A percentile compares a stretch with the other conserved stretches of the same genome.
phyloP scores from a whole-genome alignment of 257 asterid species.

The Cordia subcordata region DNA sequence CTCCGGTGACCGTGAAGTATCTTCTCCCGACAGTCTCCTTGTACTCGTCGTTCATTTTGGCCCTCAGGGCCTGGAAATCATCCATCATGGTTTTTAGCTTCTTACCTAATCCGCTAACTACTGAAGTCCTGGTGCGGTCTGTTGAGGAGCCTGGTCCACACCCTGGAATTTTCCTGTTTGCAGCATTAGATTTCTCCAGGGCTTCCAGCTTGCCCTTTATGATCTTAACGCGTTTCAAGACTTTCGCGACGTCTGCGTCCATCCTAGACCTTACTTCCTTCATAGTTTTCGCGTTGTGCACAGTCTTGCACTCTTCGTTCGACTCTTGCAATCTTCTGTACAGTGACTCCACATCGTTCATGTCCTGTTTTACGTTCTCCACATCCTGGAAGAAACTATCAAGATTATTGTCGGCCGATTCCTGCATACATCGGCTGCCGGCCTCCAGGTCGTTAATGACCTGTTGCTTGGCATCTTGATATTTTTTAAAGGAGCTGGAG shows the following conservation, averaged over 20 bases:
- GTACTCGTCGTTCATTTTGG: constrained; percentile 35
- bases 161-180: constrained; percentile 8
- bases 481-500: constrained; percentile 41
- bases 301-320: constrained; percentile 26
- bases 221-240: constrained; percentile 24
- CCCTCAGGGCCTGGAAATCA: constrained; percentile 31
- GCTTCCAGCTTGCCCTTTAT: constrained; percentile 24
- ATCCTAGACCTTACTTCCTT: constrained; percentile 31
- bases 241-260: constrained; percentile 32
- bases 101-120: constrained; percentile 42
- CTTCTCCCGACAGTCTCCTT: constrained; percentile 41
- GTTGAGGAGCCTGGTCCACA: constrained; percentile 32
- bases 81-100: constrained; percentile 35
- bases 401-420: constrained; percentile 15
- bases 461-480: constrained; percentile 25
- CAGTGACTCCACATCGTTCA: constrained; percentile 24
- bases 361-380: constrained; percentile 32
- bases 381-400: constrained; percentile 29
- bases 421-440: constrained; percentile 15
- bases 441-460: constrained; percentile 35
- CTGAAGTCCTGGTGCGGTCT: constrained; percentile 42
- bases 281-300: constrained; percentile 19
- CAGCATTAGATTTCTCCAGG: constrained; percentile 5
- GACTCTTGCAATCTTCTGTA: constrained; percentile 17
- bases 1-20: constrained; percentile 39